Base-by-base conservation (phyloP, 352 stramenopile genomes). In the Globisporangium echinulatum region DNA sequence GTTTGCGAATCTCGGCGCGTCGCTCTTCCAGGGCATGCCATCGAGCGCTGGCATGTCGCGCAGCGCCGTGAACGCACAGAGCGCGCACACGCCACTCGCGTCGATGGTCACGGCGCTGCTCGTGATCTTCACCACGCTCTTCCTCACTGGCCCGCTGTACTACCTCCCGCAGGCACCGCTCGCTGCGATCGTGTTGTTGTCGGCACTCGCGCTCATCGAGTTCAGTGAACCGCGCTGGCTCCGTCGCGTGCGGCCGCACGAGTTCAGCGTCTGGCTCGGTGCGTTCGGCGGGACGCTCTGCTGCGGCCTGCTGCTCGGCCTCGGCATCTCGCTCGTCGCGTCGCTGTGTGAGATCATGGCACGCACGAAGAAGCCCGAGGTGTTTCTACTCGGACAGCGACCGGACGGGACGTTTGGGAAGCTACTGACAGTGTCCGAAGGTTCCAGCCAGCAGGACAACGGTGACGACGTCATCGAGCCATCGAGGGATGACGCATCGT, bases 51-150 rank as follows among this genome's bases (percentile, higher is more conserved):
- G 83, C 49, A 94, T 98, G 54, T 93, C 77, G 14, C 77, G 94
- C 47, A 97, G 84, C 6, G 90, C 91, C 6, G 92, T 98, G 37
- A 97, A 97, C 65, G 86, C 96, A 59, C 80, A 94, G 51, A 90
- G 75, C 48, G 92, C 90, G 2, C 77, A 88, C 61, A 97, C 85
- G 40, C 86, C 86, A 36, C 75, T 98, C 2, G 87, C 87, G 51
- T 90, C 76, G 39, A 90, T 98, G 52, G 80, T 98, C 52, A 95
- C 90, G 3, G 82, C 88, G 0, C 50, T 88, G 9, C 66, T 98
- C 25, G 84, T 98, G 49, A 74, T 90, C n/a, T n/a, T 98, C 11
- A 82, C 91, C 49, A 67, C 98, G 4, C 63, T 96, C 19, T 90
- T 90, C 14, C 71, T 97, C 59, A 98, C 93, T 1, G 66, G 74